phyloP scores from a whole-genome alignment of 2,329 filamentous ascomycete genomes.

The Tothia fuscella region DNA sequence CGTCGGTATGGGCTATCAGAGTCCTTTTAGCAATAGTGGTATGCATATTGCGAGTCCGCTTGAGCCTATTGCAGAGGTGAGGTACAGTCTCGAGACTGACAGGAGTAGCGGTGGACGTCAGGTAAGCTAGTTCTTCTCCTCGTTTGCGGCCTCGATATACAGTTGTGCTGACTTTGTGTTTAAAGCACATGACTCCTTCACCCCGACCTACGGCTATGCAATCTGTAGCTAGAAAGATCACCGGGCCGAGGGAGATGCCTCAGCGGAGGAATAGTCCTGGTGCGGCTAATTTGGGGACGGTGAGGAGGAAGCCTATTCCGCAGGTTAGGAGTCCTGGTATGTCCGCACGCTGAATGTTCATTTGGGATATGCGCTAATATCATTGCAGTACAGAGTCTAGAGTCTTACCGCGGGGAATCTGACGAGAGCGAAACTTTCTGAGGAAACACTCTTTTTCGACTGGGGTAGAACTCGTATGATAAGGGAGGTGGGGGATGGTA shows the following conservation, averaged over 20 bases:
- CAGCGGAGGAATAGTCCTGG: conserved; percentile 2
- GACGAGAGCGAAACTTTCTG: conserved; percentile 5
- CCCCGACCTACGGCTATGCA: conserved; percentile 10
- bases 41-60: conserved; percentile 22
- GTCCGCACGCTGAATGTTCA: background rate
- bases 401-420: conserved; percentile 7
- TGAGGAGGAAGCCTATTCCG: conserved; percentile 4
- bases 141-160: background rate
- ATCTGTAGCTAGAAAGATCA: conserved; percentile 8
- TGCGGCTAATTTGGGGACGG: conserved; percentile 1
- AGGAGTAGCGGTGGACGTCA: background rate
- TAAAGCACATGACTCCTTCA: conserved; percentile 9
- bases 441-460: no score
- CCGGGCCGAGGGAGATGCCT: conserved; percentile 11
- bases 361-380: background rate
- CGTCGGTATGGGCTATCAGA: conserved; percentile 19
- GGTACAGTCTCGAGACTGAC: conserved; percentile 38
- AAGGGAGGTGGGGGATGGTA: no score
- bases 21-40: conserved; percentile 5
- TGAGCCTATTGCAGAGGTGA: conserved; percentile 39
- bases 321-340: background rate
- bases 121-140: no score
- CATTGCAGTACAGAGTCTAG: conserved; percentile 1
- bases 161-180: background rate
- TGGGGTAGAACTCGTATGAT: no score